A percentile compares a stretch with the other conserved stretches of the same genome.
Conservation (phyloP, 129 eudicot genomes). For the Chrysanthemum seticuspe region DNA sequence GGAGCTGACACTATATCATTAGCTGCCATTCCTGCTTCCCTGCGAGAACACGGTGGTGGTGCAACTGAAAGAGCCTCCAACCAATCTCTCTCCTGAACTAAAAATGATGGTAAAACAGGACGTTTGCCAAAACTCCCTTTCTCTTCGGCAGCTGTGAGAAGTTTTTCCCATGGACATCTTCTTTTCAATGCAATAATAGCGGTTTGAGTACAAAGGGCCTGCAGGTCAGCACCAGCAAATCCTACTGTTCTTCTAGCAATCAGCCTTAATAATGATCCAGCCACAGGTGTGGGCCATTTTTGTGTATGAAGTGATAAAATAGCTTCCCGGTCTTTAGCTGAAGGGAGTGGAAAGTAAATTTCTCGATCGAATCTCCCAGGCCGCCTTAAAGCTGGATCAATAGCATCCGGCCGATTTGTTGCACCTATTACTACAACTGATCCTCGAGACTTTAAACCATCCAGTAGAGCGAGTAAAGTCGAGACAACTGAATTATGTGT, state of each 20-base stretch:
- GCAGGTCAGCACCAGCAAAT: conserved; percentile 98
- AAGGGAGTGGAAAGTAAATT: conserved; percentile 85
- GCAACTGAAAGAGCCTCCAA: conserved; percentile 81
- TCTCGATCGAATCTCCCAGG: conserved; percentile 98
- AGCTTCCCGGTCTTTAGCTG: conserved; percentile 80
- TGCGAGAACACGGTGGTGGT: conserved; percentile 92
- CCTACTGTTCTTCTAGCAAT: conserved; percentile 76
- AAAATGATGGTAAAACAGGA: conserved; percentile 71
- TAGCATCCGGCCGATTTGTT: conserved; percentile 95
- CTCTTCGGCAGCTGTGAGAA: conserved; percentile 66
- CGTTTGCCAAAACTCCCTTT: conserved; percentile 42
- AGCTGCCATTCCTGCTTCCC: conserved; percentile 91
- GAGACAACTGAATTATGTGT: conserved; percentile 98
- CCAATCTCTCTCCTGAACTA: conserved; percentile 88
- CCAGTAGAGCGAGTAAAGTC: conserved; percentile 88
- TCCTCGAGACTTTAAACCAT: conserved; percentile 95
- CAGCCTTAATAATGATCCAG: conserved; percentile 65
- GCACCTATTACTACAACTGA: conserved; percentile 98
- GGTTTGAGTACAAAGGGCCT: conserved; percentile 96
- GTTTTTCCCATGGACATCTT: conserved; percentile 67
- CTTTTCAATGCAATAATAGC: conserved; percentile 78
- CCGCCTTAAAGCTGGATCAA: conserved; percentile 95
- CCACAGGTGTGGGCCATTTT: conserved; percentile 84
- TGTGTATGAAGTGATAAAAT: conserved; percentile 84
- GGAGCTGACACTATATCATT: conserved; percentile 70